Conservation (phyloP, 1,139 yeast genomes). For the Zygoascus hellenicus region DNA sequence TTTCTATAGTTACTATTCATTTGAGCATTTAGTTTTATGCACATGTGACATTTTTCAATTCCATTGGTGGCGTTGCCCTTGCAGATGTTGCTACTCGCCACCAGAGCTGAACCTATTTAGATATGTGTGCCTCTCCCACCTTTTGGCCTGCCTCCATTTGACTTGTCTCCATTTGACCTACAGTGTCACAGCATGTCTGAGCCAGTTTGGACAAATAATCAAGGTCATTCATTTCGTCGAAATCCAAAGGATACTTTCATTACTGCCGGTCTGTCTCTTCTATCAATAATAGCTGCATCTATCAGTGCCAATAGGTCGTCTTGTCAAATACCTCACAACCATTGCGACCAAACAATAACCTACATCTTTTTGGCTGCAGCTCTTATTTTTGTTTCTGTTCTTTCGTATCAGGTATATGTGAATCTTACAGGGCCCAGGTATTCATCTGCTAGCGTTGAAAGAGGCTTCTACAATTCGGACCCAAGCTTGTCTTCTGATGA, state of each 20-base stretch:
- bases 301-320: neutral
- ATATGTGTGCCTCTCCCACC: too few relatives aligned
- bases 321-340: neutral
- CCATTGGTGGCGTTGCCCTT: too few relatives aligned
- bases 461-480: constrained; percentile 4
- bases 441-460: neutral
- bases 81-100: too few relatives aligned
- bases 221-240: neutral
- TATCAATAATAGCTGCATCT: neutral
- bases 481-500: neutral
- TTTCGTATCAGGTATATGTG: constrained; percentile 1
- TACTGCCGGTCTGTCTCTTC: neutral
- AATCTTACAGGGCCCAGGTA: constrained; percentile 1
- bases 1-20: too few relatives aligned
- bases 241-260: neutral
- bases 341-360: too few relatives aligned
- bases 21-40: too few relatives aligned
- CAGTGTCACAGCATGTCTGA: neutral
- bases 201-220: neutral
- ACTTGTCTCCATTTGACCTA: too few relatives aligned
- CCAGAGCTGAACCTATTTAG: too few relatives aligned
- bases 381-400: neutral
- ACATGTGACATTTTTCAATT: too few relatives aligned
- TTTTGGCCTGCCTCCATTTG: too few relatives aligned
- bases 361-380: neutral